Percentiles rank a stretch among this genome's conserved stretches.
These are phyloP conservation scores for Penicillium ochrochloron DNA, from an alignment of 495 filamentous ascomycete genomes.

Conservation along the genomic window DNA sequence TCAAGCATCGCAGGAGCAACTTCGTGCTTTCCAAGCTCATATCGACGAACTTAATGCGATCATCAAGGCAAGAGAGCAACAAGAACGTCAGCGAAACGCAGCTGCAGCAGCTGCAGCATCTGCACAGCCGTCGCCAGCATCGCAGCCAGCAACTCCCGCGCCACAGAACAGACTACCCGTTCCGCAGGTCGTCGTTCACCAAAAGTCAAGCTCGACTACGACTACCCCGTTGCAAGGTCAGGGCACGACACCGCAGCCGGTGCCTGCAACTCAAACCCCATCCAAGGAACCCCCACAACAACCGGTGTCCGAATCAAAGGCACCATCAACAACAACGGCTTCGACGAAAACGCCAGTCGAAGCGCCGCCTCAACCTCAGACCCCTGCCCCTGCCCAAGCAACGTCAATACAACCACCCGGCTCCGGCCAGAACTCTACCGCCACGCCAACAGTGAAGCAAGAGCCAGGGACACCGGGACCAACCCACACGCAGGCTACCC, in stretches of 20 bases:
- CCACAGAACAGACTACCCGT: constrained; percentile 31
- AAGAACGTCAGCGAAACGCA: constrained; percentile 37
- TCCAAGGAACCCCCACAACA: constrained; percentile 31
- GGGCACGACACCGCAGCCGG: constrained; percentile 23
- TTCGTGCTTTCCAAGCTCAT: constrained; percentile 87
- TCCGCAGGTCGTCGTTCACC: constrained; percentile 34
- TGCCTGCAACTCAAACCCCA: constrained; percentile 26
- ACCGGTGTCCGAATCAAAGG: constrained; percentile 32
- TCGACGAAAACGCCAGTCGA: constrained; percentile 35
- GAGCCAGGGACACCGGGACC: constrained; percentile 31
- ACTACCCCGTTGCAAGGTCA: constrained; percentile 34
- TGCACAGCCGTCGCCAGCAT: constrained; percentile 24
- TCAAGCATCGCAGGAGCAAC: constrained; percentile 75
- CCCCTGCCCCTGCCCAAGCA: constrained; percentile 22
- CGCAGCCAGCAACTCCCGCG: constrained; percentile 30
- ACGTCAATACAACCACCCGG: constrained; percentile 3
- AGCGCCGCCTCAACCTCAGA: constrained; percentile 37
- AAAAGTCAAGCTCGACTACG: constrained; percentile 32
- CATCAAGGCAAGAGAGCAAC: constrained; percentile 52
- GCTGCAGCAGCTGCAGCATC: constrained; percentile 26
- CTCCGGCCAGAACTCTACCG: constrained; percentile 19
- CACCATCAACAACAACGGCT: constrained; percentile 25
- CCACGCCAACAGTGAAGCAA: constrained; percentile 38
- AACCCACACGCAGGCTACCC: constrained; percentile 17
- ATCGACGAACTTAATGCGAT: constrained; percentile 85